A percentile compares a stretch with the other conserved stretches of the same genome.
These are phyloP conservation scores for Coprinopsis strossmayeri DNA, from an alignment of 768 basidiomycete species.

Conservation along the genomic window DNA sequence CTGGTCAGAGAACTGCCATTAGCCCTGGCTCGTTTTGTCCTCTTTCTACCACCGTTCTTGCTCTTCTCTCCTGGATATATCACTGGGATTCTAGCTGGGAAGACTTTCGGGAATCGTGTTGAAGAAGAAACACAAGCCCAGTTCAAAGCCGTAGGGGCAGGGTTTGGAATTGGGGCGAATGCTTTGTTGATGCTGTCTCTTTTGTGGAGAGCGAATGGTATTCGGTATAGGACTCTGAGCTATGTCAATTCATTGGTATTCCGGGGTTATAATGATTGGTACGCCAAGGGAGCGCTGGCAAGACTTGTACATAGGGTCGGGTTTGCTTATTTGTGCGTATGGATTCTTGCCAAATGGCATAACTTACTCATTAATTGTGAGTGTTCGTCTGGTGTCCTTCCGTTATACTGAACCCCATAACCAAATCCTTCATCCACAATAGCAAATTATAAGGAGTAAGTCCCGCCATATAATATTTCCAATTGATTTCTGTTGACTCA, in stretches of 20 bases:
- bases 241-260: no score
- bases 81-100: conserved; percentile 35
- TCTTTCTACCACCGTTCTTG: conserved; percentile 40
- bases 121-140: conserved; percentile 69
- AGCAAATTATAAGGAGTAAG: conserved; percentile 31
- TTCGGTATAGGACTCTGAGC: conserved; percentile 7
- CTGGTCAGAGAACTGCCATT: conserved; percentile 33
- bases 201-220: conserved; percentile 15
- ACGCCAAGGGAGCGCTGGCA: conserved; percentile 3
- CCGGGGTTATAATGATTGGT: conserved; percentile 4
- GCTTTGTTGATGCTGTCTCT: conserved; percentile 17
- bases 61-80: conserved; percentile 55
- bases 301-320: conserved; percentile 9
- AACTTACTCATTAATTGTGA: conserved; percentile 27
- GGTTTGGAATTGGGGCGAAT: conserved; percentile 31
- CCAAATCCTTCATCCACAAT: not conserved
- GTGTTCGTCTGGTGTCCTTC: not conserved
- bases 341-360: conserved; percentile 40
- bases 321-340: conserved; percentile 23
- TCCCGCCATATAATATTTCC: not conserved
- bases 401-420: not conserved
- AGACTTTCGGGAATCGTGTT: conserved; percentile 34
- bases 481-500: not conserved
- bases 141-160: conserved; percentile 60
- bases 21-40: conserved; percentile 26